These are phyloP conservation scores for Boletus speciosus DNA, from an alignment of 768 basidiomycete species.

Conservation along the genomic window DNA sequence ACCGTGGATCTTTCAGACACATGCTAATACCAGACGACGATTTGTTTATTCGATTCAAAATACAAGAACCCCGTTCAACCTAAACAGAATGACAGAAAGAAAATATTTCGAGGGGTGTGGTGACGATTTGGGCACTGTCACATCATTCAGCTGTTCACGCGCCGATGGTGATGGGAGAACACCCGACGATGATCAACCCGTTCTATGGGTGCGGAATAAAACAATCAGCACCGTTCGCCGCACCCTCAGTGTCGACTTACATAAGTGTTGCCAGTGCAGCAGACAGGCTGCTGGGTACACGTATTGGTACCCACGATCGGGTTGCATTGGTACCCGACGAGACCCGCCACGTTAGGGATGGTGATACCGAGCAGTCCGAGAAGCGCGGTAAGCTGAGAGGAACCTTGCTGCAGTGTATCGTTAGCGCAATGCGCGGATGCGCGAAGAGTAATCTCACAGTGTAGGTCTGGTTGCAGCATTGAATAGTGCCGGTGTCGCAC, in stretches of 20 bases:
- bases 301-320: neutral
- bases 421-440: no score
- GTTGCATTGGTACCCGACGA: no score
- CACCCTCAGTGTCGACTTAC: neutral
- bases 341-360: no score
- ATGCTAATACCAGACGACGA: neutral
- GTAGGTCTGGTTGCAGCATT: no score
- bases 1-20: neutral
- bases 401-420: no score
- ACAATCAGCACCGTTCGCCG: neutral
- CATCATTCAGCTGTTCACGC: neutral
- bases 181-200: slow-evolving; percentile 13
- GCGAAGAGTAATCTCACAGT: no score
- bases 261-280: slow-evolving; percentile 8
- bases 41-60: neutral
- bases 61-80: neutral
- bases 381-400: no score
- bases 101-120: neutral
- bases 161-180: slow-evolving; percentile 4
- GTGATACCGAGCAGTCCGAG: no score
- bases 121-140: neutral
- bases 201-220: neutral
- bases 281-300: slow-evolving; percentile 11
- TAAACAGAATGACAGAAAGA: neutral
- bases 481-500: neutral